Conservation (phyloP, 495 filamentous ascomycete species). For the Tetracladium setigerum region DNA sequence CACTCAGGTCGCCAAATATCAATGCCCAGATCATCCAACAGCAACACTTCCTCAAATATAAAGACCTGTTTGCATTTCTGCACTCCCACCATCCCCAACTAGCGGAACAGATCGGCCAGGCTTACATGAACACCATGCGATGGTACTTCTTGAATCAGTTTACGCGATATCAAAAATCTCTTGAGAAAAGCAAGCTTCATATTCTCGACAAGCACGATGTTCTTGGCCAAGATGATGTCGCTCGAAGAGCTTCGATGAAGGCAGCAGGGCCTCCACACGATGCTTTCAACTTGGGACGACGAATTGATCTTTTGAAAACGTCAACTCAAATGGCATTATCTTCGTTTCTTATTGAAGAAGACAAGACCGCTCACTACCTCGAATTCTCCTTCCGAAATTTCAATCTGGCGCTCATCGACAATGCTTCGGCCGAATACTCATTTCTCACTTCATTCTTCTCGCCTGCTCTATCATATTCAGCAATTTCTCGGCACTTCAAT, state of each 20-base stretch:
- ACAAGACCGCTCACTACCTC: slow-evolving; percentile 74
- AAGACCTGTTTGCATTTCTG: slow-evolving; percentile 79
- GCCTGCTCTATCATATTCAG: slow-evolving; percentile 44
- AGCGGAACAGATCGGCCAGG: slow-evolving; percentile 81
- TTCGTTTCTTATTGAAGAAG: slow-evolving; percentile 83
- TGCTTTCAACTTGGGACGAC: slow-evolving; percentile 77
- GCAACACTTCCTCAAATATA: slow-evolving; percentile 77
- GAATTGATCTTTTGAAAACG: slow-evolving; percentile 69
- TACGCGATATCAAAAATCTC: slow-evolving; percentile 72
- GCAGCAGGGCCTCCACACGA: slow-evolving; percentile 63
- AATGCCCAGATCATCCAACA: slow-evolving; percentile 96
- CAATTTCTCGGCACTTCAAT: slow-evolving; percentile 58
- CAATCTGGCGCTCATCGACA: slow-evolving; percentile 89
- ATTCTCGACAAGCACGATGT: slow-evolving; percentile 77
- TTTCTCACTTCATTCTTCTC: slow-evolving; percentile 89
- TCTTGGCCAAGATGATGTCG: slow-evolving; percentile 67
- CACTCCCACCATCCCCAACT: slow-evolving; percentile 68
- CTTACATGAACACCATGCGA: slow-evolving; percentile 96
- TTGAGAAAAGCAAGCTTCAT: slow-evolving; percentile 79
- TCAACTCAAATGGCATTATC: slow-evolving; percentile 63
- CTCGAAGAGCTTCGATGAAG: slow-evolving; percentile 45
- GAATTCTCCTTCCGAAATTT: slow-evolving; percentile 89
- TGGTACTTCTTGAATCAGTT: slow-evolving; percentile 97
- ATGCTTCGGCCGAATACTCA: slow-evolving; percentile 88
- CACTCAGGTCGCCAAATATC: slow-evolving; percentile 84